Percentiles rank a stretch among this genome's conserved stretches.
These are phyloP conservation scores for Candida ascalaphidarum DNA, from an alignment of 805 yeast species.

Conservation along the genomic window DNA sequence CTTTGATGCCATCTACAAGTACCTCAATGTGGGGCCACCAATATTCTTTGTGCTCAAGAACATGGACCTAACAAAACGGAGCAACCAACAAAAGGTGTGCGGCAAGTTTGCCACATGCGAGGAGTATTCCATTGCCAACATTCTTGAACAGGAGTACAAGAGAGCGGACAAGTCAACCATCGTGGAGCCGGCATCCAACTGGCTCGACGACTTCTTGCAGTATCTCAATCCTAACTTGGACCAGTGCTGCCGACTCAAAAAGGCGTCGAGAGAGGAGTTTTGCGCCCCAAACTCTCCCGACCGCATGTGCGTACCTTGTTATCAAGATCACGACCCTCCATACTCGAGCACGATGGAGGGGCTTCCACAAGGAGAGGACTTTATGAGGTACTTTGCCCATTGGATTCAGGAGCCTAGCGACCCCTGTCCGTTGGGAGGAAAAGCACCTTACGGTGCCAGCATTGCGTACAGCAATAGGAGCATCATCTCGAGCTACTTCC, in stretches of 20 bases:
- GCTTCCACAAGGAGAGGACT: conserved; percentile 66
- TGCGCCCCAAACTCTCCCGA: conserved; percentile 64
- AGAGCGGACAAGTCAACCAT: conserved; percentile 58
- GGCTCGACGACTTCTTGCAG: conserved; percentile 86
- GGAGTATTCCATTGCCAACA: conserved; percentile 67
- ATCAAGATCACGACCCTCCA: conserved; percentile 42
- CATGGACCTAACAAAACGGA: conserved; percentile 51
- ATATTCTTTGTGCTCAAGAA: conserved; percentile 74
- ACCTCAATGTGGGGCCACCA: conserved; percentile 87
- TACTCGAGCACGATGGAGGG: conserved; percentile 76
- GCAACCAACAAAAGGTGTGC: conserved; percentile 67
- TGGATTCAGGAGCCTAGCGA: conserved; percentile 86
- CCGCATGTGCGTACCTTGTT: conserved; percentile 70
- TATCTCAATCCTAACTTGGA: conserved; percentile 84
- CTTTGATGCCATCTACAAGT: conserved; percentile 65
- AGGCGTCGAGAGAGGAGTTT: conserved; percentile 41
- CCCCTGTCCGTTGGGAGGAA: conserved; percentile 92
- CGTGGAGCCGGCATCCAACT: conserved; percentile 77
- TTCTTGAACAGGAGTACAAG: conserved; percentile 77
- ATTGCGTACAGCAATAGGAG: conserved; percentile 33
- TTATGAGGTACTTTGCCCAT: conserved; percentile 60
- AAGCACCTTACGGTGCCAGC: conserved; percentile 75
- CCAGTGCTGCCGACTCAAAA: conserved; percentile 74
- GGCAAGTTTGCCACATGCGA: conserved; percentile 84
- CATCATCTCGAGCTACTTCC: conserved; percentile 56